Conservation (phyloP, 495 filamentous ascomycete species). For the Aspergillus coremiiformis region DNA sequence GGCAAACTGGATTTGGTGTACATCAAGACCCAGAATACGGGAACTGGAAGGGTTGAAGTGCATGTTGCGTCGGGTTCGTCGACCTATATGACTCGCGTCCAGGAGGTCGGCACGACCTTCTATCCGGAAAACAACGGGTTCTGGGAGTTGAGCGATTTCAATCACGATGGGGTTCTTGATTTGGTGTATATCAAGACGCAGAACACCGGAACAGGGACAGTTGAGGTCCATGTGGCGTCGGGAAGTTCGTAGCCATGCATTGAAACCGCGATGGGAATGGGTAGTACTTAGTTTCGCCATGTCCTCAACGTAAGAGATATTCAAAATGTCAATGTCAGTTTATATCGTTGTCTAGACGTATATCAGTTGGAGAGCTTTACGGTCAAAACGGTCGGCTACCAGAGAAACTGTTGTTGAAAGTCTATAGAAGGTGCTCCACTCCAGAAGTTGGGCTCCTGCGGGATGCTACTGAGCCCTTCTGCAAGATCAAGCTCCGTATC, state of each 20-base stretch:
- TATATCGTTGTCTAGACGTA: too few species aligned
- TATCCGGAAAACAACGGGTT: constrained; percentile 1
- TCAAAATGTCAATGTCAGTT: too few species aligned
- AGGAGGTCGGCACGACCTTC: constrained; percentile 2
- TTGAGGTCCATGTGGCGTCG: constrained; percentile 2
- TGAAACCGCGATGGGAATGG: too few species aligned
- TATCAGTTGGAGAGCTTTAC: too few species aligned
- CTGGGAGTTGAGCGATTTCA: constrained; percentile 1
- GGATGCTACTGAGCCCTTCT: background rate
- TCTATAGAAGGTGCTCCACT: constrained; percentile 27
- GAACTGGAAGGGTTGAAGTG: constrained; percentile 1
- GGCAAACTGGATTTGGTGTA: background rate
- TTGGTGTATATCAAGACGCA: constrained; percentile 3
- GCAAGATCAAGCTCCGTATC: background rate
- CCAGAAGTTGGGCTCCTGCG: constrained; percentile 21
- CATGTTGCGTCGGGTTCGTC: background rate
- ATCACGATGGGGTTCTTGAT: background rate
- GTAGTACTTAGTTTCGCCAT: too few species aligned
- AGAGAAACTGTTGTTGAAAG: constrained; percentile 35
- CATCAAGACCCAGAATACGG: background rate
- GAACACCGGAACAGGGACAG: background rate
- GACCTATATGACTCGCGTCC: background rate
- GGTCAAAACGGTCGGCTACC: too few species aligned
- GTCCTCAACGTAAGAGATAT: too few species aligned
- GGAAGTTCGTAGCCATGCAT: background rate